Base-by-base conservation (phyloP, 331 rosid genomes). In the Prunus yedoensis region DNA sequence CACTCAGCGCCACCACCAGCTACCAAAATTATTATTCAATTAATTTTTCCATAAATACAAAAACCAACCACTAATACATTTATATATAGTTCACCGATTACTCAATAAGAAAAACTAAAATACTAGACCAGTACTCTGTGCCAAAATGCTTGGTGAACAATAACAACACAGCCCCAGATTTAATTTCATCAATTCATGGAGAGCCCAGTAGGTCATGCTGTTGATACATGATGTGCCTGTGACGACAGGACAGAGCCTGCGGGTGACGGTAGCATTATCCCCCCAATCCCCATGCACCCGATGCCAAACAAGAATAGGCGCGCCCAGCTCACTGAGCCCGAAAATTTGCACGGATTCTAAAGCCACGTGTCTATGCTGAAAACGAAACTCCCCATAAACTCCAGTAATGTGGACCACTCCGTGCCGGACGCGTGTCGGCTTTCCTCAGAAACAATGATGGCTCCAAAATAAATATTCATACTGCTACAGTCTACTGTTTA, bases 351-450 rank as follows among this genome's bases (percentile, higher is more conserved):
- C 74, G 51, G 74, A n/a, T 57, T 47, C 3, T 30, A 66, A 67
- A 27, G 72, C 83, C 84, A 82, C 87, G 91, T 78, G 93, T 80
- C 82, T 46, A 15, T 13, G 15, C n/a, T 13, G 57, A 70, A 35
- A 50, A 81, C 35, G 78, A 49, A 74, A 79, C 70, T 65, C 68
- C 46, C 83, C 68, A 11, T 50, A 70, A 78, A 46, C 72, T 81
- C 46, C 58, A 73, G 70, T 60, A 35, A 4, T 57, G 25, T 73
- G 83, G 89, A 83, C 92, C 84, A 85, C 86, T 87, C 68, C 8
- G 4, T 43, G 68, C 0, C 8, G 21, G 66, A 57, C 84, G 89
- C 89, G 92, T 81, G 89, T 66, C 75, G 3, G 8, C 65, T 4
- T 35, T n/a, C 46, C 5, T 21, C 12, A 2, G 21, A 41, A 15